phyloP scores from a whole-genome alignment of 306 rosid genomes.

The Ammopiptanthus mongolicus region DNA sequence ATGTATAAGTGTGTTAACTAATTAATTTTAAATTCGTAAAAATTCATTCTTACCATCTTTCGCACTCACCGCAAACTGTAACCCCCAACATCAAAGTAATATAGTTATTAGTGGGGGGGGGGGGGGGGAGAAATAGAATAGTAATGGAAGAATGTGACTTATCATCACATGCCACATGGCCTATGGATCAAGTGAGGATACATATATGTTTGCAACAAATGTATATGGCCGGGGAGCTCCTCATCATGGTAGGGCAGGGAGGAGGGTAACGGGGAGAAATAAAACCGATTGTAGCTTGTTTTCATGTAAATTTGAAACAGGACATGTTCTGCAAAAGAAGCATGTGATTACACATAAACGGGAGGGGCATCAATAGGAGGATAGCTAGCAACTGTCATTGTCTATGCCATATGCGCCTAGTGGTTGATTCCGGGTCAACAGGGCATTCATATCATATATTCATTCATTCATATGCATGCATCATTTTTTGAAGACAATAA shows the following conservation, averaged over 20 bases:
- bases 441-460: too few relatives aligned
- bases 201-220: conserved; percentile 37
- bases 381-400: conserved; percentile 69
- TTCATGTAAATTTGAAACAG: conserved; percentile 50
- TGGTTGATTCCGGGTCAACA: too few relatives aligned
- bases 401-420: conserved; percentile 56
- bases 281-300: conserved; percentile 30
- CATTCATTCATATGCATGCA: too few relatives aligned
- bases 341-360: conserved; percentile 65
- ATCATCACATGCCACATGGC: conserved; percentile 38
- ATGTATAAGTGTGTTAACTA: too few relatives aligned
- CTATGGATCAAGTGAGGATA: conserved; percentile 46
- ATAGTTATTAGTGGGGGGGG: conserved; percentile 11
- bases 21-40: too few relatives aligned
- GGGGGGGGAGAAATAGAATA: conserved; percentile 23
- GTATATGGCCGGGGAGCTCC: conserved; percentile 35
- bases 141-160: conserved; percentile 46
- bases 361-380: conserved; percentile 60
- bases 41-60: too few relatives aligned
- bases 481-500: too few relatives aligned
- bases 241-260: conserved; percentile 53
- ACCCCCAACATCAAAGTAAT: conserved; percentile 22
- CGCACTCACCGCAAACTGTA: background rate
- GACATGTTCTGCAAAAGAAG: conserved; percentile 63
- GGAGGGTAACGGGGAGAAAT: conserved; percentile 29